These are phyloP conservation scores for Loxodes magnus DNA, from an alignment of 73 alveolate genomes.

Conservation along the genomic window DNA sequence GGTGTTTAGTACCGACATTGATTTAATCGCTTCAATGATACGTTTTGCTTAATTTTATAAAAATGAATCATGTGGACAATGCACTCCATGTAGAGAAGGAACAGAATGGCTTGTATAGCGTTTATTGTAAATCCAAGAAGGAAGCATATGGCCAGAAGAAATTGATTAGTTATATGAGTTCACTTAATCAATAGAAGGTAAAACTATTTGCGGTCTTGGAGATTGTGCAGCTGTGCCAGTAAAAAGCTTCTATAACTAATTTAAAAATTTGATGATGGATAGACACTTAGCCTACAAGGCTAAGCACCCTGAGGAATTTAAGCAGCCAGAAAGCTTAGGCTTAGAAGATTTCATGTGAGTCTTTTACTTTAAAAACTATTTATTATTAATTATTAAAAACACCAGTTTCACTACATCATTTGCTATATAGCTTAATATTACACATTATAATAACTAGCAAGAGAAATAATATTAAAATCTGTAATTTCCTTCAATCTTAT, in stretches of 20 bases:
- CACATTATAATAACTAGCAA: no score
- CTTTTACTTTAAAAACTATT: no score
- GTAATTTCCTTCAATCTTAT: no score
- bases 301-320: conserved; percentile 40
- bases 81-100: conserved; percentile 91
- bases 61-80: conserved; percentile 85
- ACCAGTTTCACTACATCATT: no score
- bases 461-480: no score
- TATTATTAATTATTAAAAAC: no score
- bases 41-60: conserved; percentile 70
- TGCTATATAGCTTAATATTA: no score
- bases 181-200: conserved; percentile 77
- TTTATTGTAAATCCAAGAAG: conserved; percentile 56
- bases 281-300: conserved; percentile 72
- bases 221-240: conserved; percentile 94
- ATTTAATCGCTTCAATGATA: conserved; percentile 69
- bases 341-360: no score
- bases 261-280: conserved; percentile 70
- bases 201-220: conserved; percentile 82
- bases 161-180: conserved; percentile 74
- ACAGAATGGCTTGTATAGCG: conserved; percentile 80
- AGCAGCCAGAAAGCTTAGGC: no score
- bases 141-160: conserved; percentile 77
- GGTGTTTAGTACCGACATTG: conserved; percentile 76
- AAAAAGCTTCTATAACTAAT: conserved; percentile 60